These are phyloP conservation scores for Fusarium sp. DNA, from an alignment of 2,329 filamentous ascomycete species.

Conservation along the genomic window DNA sequence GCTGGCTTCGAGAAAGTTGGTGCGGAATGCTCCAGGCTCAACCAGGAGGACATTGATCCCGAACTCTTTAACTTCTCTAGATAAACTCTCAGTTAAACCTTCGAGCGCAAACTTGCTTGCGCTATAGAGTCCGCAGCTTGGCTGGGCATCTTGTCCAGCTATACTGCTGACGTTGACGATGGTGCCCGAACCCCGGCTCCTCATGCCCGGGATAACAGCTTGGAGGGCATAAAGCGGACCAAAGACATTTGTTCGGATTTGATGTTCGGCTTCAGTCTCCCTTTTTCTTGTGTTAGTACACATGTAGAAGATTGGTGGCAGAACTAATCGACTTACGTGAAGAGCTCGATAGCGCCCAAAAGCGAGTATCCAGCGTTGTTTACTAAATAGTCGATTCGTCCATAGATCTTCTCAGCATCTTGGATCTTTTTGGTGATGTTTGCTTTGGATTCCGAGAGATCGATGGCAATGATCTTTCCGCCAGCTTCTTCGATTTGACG, in stretches of 20 bases:
- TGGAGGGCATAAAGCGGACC: constrained; percentile 62
- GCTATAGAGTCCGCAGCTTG: constrained; percentile 59
- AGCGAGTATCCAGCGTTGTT: constrained; percentile 64
- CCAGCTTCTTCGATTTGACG: constrained; percentile 42
- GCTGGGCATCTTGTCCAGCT: constrained; percentile 56
- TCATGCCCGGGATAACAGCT: constrained; percentile 62
- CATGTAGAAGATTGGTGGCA: too few species aligned
- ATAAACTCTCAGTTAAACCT: constrained; percentile 58
- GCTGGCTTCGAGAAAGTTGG: constrained; percentile 57
- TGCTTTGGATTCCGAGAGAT: constrained; percentile 46
- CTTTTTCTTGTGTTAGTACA: constrained; percentile 37
- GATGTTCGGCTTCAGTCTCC: constrained; percentile 56
- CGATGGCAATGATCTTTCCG: constrained; percentile 49
- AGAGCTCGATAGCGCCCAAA: constrained; percentile 41
- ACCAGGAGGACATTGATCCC: constrained; percentile 60
- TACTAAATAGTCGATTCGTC: constrained; percentile 63
- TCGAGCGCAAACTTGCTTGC: constrained; percentile 61
- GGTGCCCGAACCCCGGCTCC: constrained; percentile 56
- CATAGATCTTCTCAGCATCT: constrained; percentile 46
- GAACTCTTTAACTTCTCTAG: constrained; percentile 59
- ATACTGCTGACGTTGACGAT: constrained; percentile 63
- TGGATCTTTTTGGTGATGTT: constrained; percentile 44
- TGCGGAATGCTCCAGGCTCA: constrained; percentile 65
- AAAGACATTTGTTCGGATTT: constrained; percentile 64
- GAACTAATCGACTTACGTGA: constrained; percentile 41